phyloP scores from a whole-genome alignment of 768 basidiomycete genomes.

The Cystoderma amianthinum region DNA sequence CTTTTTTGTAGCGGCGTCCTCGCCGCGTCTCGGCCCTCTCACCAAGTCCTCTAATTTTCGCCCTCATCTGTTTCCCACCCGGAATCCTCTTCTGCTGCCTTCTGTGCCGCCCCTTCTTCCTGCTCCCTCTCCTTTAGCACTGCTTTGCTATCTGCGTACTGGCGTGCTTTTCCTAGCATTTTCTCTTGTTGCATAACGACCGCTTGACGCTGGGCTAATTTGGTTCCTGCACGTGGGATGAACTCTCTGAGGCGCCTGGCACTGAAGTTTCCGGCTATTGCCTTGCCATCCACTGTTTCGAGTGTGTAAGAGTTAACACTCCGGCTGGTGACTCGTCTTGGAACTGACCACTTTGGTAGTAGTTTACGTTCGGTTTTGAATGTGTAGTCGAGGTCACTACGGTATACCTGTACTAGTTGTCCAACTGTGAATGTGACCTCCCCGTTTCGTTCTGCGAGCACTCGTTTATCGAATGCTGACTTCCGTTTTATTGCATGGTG shows the following conservation, averaged over 20 bases:
- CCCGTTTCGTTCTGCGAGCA: slow-evolving; percentile 6
- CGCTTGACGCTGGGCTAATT: too few relatives aligned
- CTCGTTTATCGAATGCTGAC: slow-evolving; percentile 15
- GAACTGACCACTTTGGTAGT: slow-evolving; percentile 9
- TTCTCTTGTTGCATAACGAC: too few relatives aligned
- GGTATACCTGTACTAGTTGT: slow-evolving; percentile 8
- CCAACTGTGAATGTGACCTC: slow-evolving; percentile 16
- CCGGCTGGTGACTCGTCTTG: slow-evolving; percentile 4
- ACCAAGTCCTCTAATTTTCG: too few relatives aligned
- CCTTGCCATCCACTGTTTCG: slow-evolving; percentile 6
- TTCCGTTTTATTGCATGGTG: slow-evolving; percentile 16
- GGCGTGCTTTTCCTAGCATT: too few relatives aligned
- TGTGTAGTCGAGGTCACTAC: slow-evolving; percentile 9
- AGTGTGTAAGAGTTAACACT: slow-evolving; percentile 11
- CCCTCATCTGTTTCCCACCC: too few relatives aligned
- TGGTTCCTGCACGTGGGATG: slow-evolving; percentile 1
- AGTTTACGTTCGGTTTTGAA: slow-evolving; percentile 7
- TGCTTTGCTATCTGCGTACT: too few relatives aligned
- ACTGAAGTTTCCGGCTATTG: neutral
- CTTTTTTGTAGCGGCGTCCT: too few relatives aligned
- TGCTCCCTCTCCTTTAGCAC: too few relatives aligned
- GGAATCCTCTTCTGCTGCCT: too few relatives aligned
- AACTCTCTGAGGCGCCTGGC: neutral
- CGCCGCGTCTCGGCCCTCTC: too few relatives aligned
- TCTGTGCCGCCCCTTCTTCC: too few relatives aligned